A percentile compares a stretch with the other conserved stretches of the same genome.
Conservation (phyloP, 768 basidiomycete species). For the Lactarius hatsudake region DNA sequence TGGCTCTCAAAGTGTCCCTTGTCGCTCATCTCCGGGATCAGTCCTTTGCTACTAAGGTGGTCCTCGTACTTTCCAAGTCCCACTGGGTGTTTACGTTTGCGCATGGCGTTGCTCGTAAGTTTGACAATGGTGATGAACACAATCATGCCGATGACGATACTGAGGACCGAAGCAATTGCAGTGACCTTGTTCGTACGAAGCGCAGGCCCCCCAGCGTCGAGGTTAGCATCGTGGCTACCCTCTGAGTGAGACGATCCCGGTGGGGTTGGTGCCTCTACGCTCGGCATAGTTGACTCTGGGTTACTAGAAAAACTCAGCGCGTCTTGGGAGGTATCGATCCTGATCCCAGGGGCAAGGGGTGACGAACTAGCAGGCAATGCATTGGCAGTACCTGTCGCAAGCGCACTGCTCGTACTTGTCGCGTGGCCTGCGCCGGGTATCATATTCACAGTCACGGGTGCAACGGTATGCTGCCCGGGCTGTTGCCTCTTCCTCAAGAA, state of each 20-base stretch:
- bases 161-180: slow-evolving; percentile 22
- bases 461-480: neutral
- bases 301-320: slow-evolving; percentile 5
- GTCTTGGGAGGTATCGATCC: slow-evolving; percentile 11
- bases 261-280: neutral
- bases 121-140: slow-evolving; percentile 22
- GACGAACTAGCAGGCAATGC: slow-evolving; percentile 4
- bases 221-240: neutral
- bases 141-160: slow-evolving; percentile 23
- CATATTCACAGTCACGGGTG: slow-evolving; percentile 21
- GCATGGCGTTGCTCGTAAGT: slow-evolving; percentile 23
- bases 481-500: slow-evolving; percentile 22
- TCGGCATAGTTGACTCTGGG: slow-evolving; percentile 14
- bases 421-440: slow-evolving; percentile 12
- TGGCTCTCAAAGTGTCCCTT: slow-evolving; percentile 18
- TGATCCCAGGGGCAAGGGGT: slow-evolving; percentile 1
- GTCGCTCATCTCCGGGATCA: slow-evolving; percentile 16
- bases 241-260: neutral
- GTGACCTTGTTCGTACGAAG: slow-evolving; percentile 18
- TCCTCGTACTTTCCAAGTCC: slow-evolving; percentile 19
- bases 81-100: slow-evolving; percentile 18
- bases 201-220: slow-evolving; percentile 1
- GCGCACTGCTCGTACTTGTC: slow-evolving; percentile 1
- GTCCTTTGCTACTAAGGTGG: slow-evolving; percentile 20
- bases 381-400: neutral